Conservation (phyloP, 805 yeast genomes). For the Yamadazyma scolyti region DNA sequence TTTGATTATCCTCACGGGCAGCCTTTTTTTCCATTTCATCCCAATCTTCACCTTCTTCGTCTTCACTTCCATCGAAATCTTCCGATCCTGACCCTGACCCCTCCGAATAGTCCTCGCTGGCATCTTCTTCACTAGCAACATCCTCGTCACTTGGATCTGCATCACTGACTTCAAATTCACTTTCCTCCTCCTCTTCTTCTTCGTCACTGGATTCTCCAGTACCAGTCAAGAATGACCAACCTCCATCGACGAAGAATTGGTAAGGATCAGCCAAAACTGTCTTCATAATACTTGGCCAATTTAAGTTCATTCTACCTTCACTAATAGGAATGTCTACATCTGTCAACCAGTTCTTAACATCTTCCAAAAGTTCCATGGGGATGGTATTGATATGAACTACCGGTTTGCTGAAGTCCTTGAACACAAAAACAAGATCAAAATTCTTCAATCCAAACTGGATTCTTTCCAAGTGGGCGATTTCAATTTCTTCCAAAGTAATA, state of each 20-base stretch:
- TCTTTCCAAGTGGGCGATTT: constrained; percentile 92
- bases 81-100: constrained; percentile 32
- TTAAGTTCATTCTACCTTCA: constrained; percentile 93
- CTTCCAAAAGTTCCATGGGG: constrained; percentile 88
- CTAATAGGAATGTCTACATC: constrained; percentile 94
- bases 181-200: constrained; percentile 64
- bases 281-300: constrained; percentile 95
- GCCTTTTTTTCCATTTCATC: constrained; percentile 62
- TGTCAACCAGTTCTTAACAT: constrained; percentile 94
- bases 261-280: constrained; percentile 89
- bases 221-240: constrained; percentile 92
- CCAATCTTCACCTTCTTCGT: constrained; percentile 50
- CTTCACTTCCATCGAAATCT: constrained; percentile 21
- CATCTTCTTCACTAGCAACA: constrained; percentile 51
- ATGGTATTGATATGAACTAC: constrained; percentile 92
- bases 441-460: constrained; percentile 96
- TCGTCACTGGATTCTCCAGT: constrained; percentile 72
- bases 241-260: constrained; percentile 89
- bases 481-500: constrained; percentile 86
- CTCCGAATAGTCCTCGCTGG: constrained; percentile 34
- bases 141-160: constrained; percentile 62
- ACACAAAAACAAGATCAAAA: constrained; percentile 94
- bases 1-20: constrained; percentile 38
- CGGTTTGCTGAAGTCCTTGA: constrained; percentile 83
- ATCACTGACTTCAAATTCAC: constrained; percentile 63